Evolutionary conservation across 495 filamentous ascomycete species (phyloP), one percentile per base, ranked within the genome.

Genomic region (Penicillium samsonianum): DNA sequence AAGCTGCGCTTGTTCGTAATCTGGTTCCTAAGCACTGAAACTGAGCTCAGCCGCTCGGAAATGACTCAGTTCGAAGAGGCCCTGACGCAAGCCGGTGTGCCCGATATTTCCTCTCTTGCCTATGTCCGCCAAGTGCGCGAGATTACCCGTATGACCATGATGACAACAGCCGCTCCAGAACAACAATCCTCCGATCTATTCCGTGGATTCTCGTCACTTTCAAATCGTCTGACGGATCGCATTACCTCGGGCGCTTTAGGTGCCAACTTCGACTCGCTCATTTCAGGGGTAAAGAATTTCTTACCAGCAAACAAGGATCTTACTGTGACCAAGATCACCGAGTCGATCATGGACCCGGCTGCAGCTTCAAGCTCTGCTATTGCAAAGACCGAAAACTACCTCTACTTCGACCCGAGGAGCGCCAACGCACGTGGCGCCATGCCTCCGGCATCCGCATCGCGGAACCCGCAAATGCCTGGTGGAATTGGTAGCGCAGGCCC

Each of bases 241-340:
- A 87, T 98, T 67, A 93, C 94, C 62, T 93, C 95, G 50, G 91
- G 90, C 7, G 89, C 91, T 10, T 80, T 96, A 6, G 87, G 89
- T 26, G 86, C 92, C 50, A 96, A 96, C 69, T 92, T 98, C 65
- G 95, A 98, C 63, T 91, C 86, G 23, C 84, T 99, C 28, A 92
- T 99, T 59, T 92, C 91, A n/a, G 93, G 95, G 35, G 93, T 99
- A 74, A 98, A 98, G 78, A 98, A 97, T 72, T 96, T 98, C 78
- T 78, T 98, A 4, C 95, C 95, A 2, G 91, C 85, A 11, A 94
- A 99, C 74, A 90, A 92, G 64, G 95, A 99, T 67, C 81, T 97
- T 4, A 99, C 95, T 0, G 82, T 98, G 40, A 98, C 95, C 48
- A 96, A 98, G 73, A 97, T 99, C 68, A 91, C 91, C 11, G 95